Evolutionary conservation across 345 rosid genomes (phyloP).

Genomic region (Excoecaria agallocha): DNA sequence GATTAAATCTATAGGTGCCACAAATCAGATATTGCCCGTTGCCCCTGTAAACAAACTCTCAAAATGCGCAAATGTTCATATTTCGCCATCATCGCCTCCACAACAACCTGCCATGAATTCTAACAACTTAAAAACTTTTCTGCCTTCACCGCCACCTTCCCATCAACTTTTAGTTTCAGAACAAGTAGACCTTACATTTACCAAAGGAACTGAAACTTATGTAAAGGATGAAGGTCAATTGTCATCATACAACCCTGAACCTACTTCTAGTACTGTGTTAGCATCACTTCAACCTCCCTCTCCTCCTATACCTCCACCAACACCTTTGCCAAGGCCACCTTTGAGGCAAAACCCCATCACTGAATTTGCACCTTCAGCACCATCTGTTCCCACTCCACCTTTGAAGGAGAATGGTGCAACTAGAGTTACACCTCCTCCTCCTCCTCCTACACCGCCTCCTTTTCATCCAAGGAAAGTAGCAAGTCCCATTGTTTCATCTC

Average conservation of each 20-base stretch:
- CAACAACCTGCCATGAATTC: conserved; percentile 21
- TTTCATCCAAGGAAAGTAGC: too few relatives aligned
- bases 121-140: conserved; percentile 23
- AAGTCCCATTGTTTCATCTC: too few relatives aligned
- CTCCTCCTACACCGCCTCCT: conserved; percentile 23
- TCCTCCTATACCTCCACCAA: conserved; percentile 22
- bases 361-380: neutral
- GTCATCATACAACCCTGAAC: conserved; percentile 4
- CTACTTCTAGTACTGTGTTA: neutral
- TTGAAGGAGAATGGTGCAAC: conserved; percentile 27
- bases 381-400: conserved; percentile 17
- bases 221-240: conserved; percentile 13
- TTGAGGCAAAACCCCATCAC: neutral
- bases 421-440: conserved; percentile 29
- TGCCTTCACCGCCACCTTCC: conserved; percentile 25
- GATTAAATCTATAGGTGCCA: conserved; percentile 17
- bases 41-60: conserved; percentile 20
- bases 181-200: conserved; percentile 15
- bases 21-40: conserved; percentile 14
- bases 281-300: neutral
- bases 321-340: conserved; percentile 9
- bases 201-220: conserved; percentile 15
- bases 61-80: conserved; percentile 24
- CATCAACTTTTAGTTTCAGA: conserved; percentile 17
- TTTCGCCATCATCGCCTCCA: conserved; percentile 36